These are phyloP conservation scores for Hypoxylon sp. DNA, from an alignment of 2,329 filamentous ascomycete species.

Conservation along the genomic window DNA sequence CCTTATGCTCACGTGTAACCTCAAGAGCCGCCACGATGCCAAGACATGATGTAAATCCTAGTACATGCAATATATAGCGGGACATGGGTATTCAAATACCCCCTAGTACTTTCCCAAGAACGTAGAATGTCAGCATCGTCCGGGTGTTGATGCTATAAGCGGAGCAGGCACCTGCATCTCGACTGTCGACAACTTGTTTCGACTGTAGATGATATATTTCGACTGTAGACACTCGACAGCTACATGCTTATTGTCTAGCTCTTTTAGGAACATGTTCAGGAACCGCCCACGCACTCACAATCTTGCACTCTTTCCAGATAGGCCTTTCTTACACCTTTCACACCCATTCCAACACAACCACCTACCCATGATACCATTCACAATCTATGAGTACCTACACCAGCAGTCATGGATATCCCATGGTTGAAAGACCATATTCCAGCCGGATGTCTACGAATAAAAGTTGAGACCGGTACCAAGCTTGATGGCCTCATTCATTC, in stretches of 20 bases:
- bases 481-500: too few relatives aligned
- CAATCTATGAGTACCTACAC: conserved; percentile 2
- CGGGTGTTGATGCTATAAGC: neutral
- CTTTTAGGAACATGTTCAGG: neutral
- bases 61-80: conserved; percentile 1
- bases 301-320: neutral
- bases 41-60: neutral
- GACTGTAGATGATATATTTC: neutral
- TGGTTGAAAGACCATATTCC: conserved; percentile 54
- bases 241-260: neutral
- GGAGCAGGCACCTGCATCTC: neutral
- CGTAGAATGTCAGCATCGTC: neutral
- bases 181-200: too few relatives aligned
- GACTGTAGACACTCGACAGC: neutral
- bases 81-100: neutral
- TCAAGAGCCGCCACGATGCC: neutral
- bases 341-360: neutral
- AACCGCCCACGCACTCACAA: neutral
- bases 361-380: neutral
- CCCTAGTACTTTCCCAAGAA: neutral
- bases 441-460: conserved; percentile 52
- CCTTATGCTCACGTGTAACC: neutral
- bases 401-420: conserved; percentile 30
- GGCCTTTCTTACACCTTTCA: neutral
- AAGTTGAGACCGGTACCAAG: conserved; percentile 45